phyloP scores from a whole-genome alignment of 2,329 filamentous ascomycete genomes.

The Neonectria coccinea region DNA sequence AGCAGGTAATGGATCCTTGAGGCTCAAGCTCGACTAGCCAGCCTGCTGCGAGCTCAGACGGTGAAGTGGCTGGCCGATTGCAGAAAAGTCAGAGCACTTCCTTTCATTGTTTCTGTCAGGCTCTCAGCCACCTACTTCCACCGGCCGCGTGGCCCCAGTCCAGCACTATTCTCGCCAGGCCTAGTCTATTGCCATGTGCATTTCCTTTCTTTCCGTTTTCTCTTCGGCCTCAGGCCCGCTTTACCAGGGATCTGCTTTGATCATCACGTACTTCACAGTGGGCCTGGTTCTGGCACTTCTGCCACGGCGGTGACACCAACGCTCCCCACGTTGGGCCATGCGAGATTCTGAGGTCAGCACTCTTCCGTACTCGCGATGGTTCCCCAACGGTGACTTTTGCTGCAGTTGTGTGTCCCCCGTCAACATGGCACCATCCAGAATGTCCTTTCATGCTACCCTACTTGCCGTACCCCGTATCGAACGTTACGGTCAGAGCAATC shows the following conservation, averaged over 20 bases:
- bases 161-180: constrained; percentile 6
- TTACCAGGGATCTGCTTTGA: constrained; percentile 15
- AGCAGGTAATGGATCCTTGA: background rate
- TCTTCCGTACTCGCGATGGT: constrained; percentile 26
- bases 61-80: constrained; percentile 11
- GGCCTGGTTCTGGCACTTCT: background rate
- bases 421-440: constrained; percentile 22
- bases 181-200: constrained; percentile 1
- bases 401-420: background rate
- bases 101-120: constrained; percentile 1
- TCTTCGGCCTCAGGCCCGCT: constrained; percentile 7
- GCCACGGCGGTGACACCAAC: constrained; percentile 23
- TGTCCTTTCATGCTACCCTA: constrained; percentile 3
- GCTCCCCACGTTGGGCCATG: constrained; percentile 11
- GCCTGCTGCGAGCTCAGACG: background rate
- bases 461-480: constrained; percentile 11
- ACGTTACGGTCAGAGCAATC: constrained; percentile 13
- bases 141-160: constrained; percentile 10
- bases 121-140: constrained; percentile 11
- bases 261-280: constrained; percentile 22
- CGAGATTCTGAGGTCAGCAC: constrained; percentile 35
- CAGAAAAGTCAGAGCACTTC: constrained; percentile 8
- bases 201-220: constrained; percentile 9
- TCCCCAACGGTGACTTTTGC: constrained; percentile 17
- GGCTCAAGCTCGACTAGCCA: background rate